phyloP scores from a whole-genome alignment of 305 asterid genomes.

The Solanum aculeatissimum region DNA sequence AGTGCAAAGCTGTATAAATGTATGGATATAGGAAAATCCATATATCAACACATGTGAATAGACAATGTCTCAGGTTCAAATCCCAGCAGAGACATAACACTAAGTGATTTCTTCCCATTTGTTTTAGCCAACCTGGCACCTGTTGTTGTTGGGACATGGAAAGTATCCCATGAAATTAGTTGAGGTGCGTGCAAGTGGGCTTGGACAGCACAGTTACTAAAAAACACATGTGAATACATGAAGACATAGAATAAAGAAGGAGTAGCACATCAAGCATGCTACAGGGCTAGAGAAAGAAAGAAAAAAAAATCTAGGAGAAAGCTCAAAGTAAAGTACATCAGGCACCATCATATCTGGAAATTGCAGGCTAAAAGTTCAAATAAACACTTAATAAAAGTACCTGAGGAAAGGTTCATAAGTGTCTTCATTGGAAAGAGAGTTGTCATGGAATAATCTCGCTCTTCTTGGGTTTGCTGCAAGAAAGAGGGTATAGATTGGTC shows the following conservation, averaged over 20 bases:
- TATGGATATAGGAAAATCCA: background rate
- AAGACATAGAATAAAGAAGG: background rate
- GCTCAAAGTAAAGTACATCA: background rate
- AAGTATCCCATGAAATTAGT: background rate
- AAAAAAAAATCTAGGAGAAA: background rate
- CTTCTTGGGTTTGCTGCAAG: slow-evolving; percentile 70
- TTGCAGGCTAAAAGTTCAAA: background rate
- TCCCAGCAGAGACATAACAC: background rate
- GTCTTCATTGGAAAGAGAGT: slow-evolving; percentile 56
- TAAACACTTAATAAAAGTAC: slow-evolving; percentile 20
- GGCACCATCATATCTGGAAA: background rate
- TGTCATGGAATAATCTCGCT: slow-evolving; percentile 72
- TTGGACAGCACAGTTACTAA: background rate
- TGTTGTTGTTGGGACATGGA: background rate
- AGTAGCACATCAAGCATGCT: background rate
- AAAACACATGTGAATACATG: background rate
- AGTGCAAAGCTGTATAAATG: background rate
- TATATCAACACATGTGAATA: background rate
- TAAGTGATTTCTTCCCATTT: background rate
- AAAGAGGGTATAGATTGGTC: background rate
- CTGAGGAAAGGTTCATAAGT: slow-evolving; percentile 77
- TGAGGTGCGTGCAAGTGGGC: background rate
- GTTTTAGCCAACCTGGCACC: background rate
- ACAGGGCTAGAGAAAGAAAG: background rate
- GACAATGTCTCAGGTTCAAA: background rate